A percentile compares a stretch with the other conserved stretches of the same genome.
Evolutionary conservation across 2,329 filamentous ascomycete species (phyloP).

Genomic region (Alternaria atra): DNA sequence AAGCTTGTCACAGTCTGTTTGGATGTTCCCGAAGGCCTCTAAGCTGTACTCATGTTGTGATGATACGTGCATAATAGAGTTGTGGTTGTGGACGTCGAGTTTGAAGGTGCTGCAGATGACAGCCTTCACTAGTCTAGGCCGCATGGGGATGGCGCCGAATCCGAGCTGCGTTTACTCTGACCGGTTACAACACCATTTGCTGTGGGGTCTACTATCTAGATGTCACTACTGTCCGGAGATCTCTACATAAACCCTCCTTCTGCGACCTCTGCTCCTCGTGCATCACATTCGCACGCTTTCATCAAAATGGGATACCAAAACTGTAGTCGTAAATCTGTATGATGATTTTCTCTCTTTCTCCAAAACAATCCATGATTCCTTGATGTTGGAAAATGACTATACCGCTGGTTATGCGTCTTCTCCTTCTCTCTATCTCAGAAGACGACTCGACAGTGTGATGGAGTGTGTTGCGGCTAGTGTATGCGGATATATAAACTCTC

Average conservation of each 20-base stretch:
- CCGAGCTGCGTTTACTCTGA: background rate
- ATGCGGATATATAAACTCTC: too few species aligned
- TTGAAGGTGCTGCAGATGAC: background rate
- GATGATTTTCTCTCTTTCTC: background rate
- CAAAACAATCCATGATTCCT: background rate
- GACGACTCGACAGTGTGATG: too few species aligned
- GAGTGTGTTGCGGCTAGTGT: too few species aligned
- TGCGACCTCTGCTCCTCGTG: background rate
- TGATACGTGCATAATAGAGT: background rate
- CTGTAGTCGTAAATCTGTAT: rapidly evolving
- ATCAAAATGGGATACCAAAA: background rate
- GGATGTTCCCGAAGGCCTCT: background rate
- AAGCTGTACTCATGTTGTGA: background rate
- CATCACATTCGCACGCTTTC: background rate
- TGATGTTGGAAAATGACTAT: background rate
- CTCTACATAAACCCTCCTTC: background rate
- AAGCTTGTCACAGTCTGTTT: constrained; percentile 3
- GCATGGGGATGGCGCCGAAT: background rate
- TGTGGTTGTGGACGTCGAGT: background rate
- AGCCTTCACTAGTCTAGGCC: background rate
- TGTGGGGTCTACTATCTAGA: too few species aligned
- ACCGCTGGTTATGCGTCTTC: too few species aligned
- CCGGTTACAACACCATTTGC: background rate
- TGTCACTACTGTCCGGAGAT: background rate
- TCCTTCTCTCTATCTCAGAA: too few species aligned